These are phyloP conservation scores for Schoenoplectus triqueter DNA, from an alignment of 202 grass and related monocot genomes.

Conservation along the genomic window DNA sequence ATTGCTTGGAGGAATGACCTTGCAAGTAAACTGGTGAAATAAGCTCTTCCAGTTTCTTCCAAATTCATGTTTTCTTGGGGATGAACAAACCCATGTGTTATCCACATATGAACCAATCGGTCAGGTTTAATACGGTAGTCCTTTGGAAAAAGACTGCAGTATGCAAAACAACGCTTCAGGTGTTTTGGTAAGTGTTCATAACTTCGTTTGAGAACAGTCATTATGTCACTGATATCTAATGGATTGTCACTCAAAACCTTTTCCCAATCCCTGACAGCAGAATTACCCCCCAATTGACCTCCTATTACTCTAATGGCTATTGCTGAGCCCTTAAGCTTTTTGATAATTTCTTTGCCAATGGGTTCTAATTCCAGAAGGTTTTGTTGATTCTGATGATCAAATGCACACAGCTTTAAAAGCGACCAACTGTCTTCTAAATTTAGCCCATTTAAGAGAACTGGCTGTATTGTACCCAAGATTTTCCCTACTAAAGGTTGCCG, in stretches of 20 bases:
- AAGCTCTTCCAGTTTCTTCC: slow-evolving; percentile 42
- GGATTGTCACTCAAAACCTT: neutral
- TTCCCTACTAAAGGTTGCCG: neutral
- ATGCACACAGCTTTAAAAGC: slow-evolving; percentile 16
- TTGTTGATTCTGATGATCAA: slow-evolving; percentile 3
- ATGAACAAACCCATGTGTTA: slow-evolving; percentile 53
- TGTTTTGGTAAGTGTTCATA: neutral
- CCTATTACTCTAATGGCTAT: slow-evolving; percentile 25
- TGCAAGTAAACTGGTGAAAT: slow-evolving; percentile 46
- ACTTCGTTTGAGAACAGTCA: no score
- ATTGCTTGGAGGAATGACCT: slow-evolving; percentile 53
- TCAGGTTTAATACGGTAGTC: slow-evolving; percentile 51
- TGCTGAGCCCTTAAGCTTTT: slow-evolving; percentile 26
- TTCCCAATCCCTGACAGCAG: neutral
- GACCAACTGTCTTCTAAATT: slow-evolving; percentile 15
- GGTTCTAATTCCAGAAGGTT: neutral
- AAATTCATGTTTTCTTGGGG: slow-evolving; percentile 30
- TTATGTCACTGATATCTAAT: neutral
- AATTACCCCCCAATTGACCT: slow-evolving; percentile 13
- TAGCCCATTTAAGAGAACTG: slow-evolving; percentile 2
- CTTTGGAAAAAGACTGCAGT: slow-evolving; percentile 60
- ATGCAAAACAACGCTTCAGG: slow-evolving; percentile 44
- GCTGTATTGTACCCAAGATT: neutral
- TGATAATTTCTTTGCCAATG: slow-evolving; percentile 5
- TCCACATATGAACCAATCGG: slow-evolving; percentile 52